These are phyloP conservation scores for Fennellomyces sp. DNA, from an alignment of 371 early-diverging fungal species.

Conservation along the genomic window DNA sequence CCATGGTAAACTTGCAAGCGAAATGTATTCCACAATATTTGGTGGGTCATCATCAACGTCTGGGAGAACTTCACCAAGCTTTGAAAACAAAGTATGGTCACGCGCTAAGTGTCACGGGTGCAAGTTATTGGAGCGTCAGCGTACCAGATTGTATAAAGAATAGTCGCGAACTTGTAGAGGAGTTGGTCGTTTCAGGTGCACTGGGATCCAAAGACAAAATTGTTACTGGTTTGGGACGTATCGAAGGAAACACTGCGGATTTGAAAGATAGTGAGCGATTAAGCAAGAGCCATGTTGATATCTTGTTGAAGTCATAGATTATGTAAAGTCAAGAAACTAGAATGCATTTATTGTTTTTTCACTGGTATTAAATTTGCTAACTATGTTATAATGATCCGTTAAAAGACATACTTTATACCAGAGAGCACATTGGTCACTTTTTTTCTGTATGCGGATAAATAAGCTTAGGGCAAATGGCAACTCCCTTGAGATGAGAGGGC, in stretches of 20 bases:
- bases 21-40: conserved; percentile 92
- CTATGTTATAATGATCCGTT: no score
- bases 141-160: conserved; percentile 87
- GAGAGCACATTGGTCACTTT: no score
- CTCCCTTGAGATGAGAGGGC: no score
- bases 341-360: no score
- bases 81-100: conserved; percentile 46
- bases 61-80: conserved; percentile 63
- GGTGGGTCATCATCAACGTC: conserved; percentile 77
- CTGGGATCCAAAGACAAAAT: conserved; percentile 37
- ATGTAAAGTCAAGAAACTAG: no score
- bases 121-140: conserved; percentile 84
- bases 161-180: conserved; percentile 68
- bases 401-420: no score
- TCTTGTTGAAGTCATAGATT: conserved; percentile 39
- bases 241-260: conserved; percentile 13
- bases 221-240: conserved; percentile 58
- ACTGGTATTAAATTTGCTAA: no score
- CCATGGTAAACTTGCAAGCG: conserved; percentile 59
- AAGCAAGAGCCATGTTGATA: conserved; percentile 38
- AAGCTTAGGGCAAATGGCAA: no score
- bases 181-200: conserved; percentile 43
- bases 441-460: no score
- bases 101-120: conserved; percentile 75
- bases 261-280: conserved; percentile 36